These are phyloP conservation scores for Carex littledalei DNA, from an alignment of 176 grass and related monocot species.

Conservation along the genomic window DNA sequence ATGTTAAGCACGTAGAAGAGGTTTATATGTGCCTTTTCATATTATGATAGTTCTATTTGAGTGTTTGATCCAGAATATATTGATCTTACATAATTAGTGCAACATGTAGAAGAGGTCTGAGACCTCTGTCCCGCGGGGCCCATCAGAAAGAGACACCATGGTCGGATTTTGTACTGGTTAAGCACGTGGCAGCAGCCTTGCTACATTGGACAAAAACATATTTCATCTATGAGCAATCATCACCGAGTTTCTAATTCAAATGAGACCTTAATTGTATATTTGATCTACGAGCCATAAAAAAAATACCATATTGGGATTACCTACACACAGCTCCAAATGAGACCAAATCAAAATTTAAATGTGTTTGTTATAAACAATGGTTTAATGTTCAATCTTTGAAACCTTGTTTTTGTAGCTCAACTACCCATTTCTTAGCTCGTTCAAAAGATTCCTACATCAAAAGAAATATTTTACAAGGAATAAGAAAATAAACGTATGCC, in stretches of 20 bases:
- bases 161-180: slow-evolving; percentile 19
- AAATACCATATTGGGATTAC: slow-evolving; percentile 60
- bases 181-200: slow-evolving; percentile 12
- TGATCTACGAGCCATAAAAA: slow-evolving; percentile 30
- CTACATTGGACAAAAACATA: background rate
- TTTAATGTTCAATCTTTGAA: background rate
- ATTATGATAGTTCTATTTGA: background rate
- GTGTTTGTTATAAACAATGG: background rate
- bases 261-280: too few species aligned
- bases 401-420: slow-evolving; percentile 96
- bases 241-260: background rate
- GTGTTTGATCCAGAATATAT: background rate
- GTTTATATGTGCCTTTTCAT: background rate
- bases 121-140: background rate
- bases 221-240: background rate
- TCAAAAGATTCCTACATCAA: slow-evolving; percentile 66
- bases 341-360: slow-evolving; percentile 12
- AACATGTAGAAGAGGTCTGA: slow-evolving; percentile 11
- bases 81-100: slow-evolving; percentile 6
- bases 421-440: slow-evolving; percentile 93
- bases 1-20: background rate
- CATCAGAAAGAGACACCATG: slow-evolving; percentile 14
- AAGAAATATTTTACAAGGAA: slow-evolving; percentile 14
- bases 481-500: background rate
- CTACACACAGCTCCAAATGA: slow-evolving; percentile 36